phyloP scores from a whole-genome alignment of 768 basidiomycete genomes.

The Psilocybe tampanensis region DNA sequence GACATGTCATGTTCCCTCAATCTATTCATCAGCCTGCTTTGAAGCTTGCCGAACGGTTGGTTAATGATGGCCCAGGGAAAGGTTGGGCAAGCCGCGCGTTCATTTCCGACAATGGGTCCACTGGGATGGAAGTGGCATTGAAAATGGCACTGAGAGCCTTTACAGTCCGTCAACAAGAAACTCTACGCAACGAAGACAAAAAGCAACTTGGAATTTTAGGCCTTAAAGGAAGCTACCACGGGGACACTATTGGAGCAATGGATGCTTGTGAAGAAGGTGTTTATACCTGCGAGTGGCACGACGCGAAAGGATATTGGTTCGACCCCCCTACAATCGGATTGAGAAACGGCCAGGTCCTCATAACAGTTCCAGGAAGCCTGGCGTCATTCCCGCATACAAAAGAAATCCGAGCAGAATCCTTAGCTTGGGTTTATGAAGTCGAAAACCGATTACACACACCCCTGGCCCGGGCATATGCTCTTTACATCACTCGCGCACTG shows the following conservation, averaged over 20 bases:
- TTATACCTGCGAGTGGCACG: constrained; percentile 96
- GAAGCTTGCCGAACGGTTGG: constrained; percentile 75
- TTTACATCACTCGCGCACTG: constrained; percentile 57
- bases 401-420: constrained; percentile 40
- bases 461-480: constrained; percentile 65
- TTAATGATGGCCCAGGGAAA: constrained; percentile 75
- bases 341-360: constrained; percentile 54
- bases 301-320: constrained; percentile 91
- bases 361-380: constrained; percentile 57
- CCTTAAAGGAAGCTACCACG: constrained; percentile 92
- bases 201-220: constrained; percentile 79
- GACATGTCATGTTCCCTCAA: constrained; percentile 96
- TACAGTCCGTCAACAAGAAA: constrained; percentile 38
- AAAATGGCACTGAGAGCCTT: constrained; percentile 93
- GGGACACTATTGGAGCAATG: constrained; percentile 98
- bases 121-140: constrained; percentile 95
- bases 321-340: constrained; percentile 83
- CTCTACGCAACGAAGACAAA: constrained; percentile 37
- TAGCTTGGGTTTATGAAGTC: constrained; percentile 74
- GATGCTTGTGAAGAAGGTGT: constrained; percentile 91
- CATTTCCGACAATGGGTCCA: constrained; percentile 94
- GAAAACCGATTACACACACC: constrained; percentile 55
- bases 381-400: constrained; percentile 30
- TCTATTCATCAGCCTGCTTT: constrained; percentile 88
- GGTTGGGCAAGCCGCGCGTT: constrained; percentile 93